Conservation (phyloP, 805 yeast species). For the Lipomyces sp. region DNA sequence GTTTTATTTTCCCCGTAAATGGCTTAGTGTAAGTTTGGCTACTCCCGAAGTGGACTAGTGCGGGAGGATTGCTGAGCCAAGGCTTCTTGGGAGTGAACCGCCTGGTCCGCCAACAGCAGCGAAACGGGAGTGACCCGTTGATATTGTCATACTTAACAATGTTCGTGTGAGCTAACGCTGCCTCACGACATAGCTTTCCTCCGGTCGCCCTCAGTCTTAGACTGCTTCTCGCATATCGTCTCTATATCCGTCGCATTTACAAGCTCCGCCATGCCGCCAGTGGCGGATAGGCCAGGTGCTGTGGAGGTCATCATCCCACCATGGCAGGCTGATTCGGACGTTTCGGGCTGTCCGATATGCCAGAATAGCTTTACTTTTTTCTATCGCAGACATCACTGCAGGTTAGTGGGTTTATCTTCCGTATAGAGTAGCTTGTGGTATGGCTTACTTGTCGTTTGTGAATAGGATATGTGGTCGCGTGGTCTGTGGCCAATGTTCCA, state of each 20-base stretch:
- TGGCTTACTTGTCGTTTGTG: conserved; percentile 28
- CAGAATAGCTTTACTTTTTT: conserved; percentile 58
- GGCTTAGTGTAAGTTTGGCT: not conserved
- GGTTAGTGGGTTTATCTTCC: conserved; percentile 46
- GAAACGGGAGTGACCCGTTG: not conserved
- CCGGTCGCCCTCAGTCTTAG: not conserved
- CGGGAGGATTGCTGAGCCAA: not conserved
- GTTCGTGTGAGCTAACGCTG: not conserved
- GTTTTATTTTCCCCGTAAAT: not conserved
- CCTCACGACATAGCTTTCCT: not conserved
- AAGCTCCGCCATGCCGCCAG: conserved; percentile 10
- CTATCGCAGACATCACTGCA: conserved; percentile 80
- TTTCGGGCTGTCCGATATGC: conserved; percentile 61
- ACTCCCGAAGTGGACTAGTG: not conserved
- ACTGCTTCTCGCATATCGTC: not conserved
- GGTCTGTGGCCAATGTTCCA: conserved; percentile 73
- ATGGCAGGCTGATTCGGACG: conserved; percentile 77
- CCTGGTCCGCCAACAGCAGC: not conserved
- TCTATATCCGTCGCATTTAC: conserved; percentile 17
- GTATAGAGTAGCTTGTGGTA: not conserved
- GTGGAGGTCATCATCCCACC: conserved; percentile 22
- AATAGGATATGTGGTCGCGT: conserved; percentile 69
- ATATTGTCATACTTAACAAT: not conserved
- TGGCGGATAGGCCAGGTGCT: conserved; percentile 11
- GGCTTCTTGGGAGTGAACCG: not conserved